Percentiles rank a stretch among this genome's conserved stretches.
phyloP scores from a whole-genome alignment of 2,329 filamentous ascomycete species.

The Penicillium polonicum region DNA sequence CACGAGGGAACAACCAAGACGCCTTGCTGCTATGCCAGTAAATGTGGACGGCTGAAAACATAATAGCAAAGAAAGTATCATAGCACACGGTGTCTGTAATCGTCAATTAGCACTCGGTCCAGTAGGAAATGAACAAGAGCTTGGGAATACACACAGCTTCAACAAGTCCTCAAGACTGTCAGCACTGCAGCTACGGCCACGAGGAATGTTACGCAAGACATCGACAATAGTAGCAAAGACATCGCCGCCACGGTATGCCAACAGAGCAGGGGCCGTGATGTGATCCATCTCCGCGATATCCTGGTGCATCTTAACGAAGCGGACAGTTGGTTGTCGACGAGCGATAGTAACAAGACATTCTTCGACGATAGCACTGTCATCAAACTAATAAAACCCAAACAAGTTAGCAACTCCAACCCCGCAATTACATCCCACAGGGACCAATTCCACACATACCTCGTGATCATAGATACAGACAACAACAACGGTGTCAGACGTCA shows the following conservation, averaged over 20 bases:
- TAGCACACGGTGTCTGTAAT: constrained; percentile 33
- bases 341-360: constrained; percentile 75
- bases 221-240: constrained; percentile 88
- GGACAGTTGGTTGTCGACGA: constrained; percentile 65
- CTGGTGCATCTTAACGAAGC: constrained; percentile 89
- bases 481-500: constrained; percentile 74
- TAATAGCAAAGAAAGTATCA: constrained; percentile 13
- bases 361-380: constrained; percentile 76
- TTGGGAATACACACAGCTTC: constrained; percentile 48
- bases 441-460: constrained; percentile 58
- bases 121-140: background rate
- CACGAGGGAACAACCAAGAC: constrained; percentile 12
- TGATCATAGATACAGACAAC: constrained; percentile 93
- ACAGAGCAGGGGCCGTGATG: constrained; percentile 78
- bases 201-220: constrained; percentile 79
- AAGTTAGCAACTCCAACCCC: background rate
- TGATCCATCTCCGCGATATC: constrained; percentile 93
- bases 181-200: constrained; percentile 50
- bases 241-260: constrained; percentile 87
- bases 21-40: constrained; percentile 6
- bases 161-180: constrained; percentile 58
- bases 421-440: background rate
- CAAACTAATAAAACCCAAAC: constrained; percentile 56
- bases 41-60: background rate
- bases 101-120: background rate